Percentiles rank a stretch among this genome's conserved stretches.
Evolutionary conservation across 2,329 filamentous ascomycete genomes (phyloP).

Genomic region (Decorospora gaudefroyi): DNA sequence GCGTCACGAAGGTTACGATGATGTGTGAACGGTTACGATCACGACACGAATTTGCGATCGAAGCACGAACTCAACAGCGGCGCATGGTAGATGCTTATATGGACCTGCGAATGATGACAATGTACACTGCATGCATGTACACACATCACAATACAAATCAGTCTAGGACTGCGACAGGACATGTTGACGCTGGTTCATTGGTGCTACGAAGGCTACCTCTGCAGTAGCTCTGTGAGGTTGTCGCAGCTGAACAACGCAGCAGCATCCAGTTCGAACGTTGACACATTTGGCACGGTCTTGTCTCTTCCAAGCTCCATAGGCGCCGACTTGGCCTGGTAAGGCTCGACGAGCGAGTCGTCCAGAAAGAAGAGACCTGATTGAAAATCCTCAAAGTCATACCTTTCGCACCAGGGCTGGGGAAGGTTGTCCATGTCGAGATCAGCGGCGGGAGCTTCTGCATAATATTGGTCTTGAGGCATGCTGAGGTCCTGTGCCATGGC

Average conservation of each 20-base stretch:
- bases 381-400: slow-evolving; percentile 10
- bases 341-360: slow-evolving; percentile 5
- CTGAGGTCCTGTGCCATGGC: slow-evolving; percentile 12
- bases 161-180: too few relatives aligned
- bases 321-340: slow-evolving; percentile 1
- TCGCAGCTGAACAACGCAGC: slow-evolving; percentile 17
- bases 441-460: slow-evolving; percentile 19
- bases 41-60: too few relatives aligned
- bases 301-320: not conserved
- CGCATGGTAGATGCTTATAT: too few relatives aligned
- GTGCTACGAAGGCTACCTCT: not conserved
- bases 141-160: too few relatives aligned
- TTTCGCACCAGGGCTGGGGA: slow-evolving; percentile 17
- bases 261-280: slow-evolving; percentile 26
- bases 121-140: too few relatives aligned
- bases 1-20: not conserved
- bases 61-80: too few relatives aligned
- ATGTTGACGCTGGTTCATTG: too few relatives aligned
- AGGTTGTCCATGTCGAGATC: slow-evolving; percentile 22
- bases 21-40: not conserved
- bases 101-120: too few relatives aligned
- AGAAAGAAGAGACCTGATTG: slow-evolving; percentile 1
- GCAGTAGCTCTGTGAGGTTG: not conserved
- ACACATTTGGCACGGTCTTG: slow-evolving; percentile 9
- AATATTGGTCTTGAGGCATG: slow-evolving; percentile 9